Conservation (phyloP, 2,329 filamentous ascomycete genomes). For the Aspergillus pseudoglaucus region DNA sequence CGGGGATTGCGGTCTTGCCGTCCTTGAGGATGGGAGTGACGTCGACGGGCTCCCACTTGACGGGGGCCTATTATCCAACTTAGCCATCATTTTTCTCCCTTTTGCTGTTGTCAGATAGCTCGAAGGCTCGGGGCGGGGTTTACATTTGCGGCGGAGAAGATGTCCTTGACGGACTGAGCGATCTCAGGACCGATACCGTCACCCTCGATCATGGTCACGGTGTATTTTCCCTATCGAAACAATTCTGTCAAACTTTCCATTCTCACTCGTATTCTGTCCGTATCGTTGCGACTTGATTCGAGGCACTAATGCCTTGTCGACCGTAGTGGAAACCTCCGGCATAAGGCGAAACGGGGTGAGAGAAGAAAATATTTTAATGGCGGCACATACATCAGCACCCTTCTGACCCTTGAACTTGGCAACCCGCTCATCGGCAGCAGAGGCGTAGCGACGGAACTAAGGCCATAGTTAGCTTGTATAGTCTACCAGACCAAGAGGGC, state of each 20-base stretch:
- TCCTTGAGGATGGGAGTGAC: constrained; percentile 90
- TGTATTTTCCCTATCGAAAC: constrained; percentile 72
- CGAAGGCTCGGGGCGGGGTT: constrained; percentile 1
- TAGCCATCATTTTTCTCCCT: constrained; percentile 16
- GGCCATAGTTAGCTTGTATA: not conserved
- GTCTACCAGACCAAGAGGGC: constrained; percentile 1
- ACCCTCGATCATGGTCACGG: constrained; percentile 95
- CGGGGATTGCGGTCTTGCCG: constrained; percentile 90
- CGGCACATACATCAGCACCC: constrained; percentile 68
- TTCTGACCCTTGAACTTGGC: constrained; percentile 92
- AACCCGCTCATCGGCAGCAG: constrained; percentile 58
- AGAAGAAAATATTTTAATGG: constrained; percentile 9
- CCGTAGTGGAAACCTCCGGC: constrained; percentile 17
- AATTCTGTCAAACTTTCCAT: constrained; percentile 10
- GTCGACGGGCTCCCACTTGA: constrained; percentile 96
- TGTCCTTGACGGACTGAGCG: constrained; percentile 95
- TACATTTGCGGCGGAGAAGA: constrained; percentile 92
- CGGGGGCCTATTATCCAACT: constrained; percentile 59
- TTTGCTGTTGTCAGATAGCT: constrained; percentile 1
- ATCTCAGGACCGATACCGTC: constrained; percentile 99
- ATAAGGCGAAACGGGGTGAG: constrained; percentile 16
- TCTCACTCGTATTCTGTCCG: not conserved
- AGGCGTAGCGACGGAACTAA: constrained; percentile 56
- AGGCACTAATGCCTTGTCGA: not conserved
- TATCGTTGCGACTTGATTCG: not conserved